Evolutionary conservation across 495 filamentous ascomycete species (phyloP).

Genomic region (Rhypophila decipiens): DNA sequence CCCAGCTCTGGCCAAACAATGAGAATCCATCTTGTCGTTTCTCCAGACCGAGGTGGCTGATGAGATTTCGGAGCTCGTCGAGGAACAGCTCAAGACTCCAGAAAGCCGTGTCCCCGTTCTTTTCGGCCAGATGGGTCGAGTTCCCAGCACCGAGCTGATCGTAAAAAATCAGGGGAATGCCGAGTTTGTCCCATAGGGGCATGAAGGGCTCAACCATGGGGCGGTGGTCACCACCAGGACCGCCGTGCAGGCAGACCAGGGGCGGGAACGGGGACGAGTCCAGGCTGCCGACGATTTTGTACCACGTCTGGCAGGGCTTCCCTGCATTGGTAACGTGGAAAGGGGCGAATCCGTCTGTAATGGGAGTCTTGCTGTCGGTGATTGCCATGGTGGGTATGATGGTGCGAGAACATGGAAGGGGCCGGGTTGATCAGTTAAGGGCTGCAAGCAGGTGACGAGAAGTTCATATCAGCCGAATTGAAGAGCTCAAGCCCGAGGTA

Average conservation of each 20-base stretch:
- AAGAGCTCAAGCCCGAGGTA: too few species aligned
- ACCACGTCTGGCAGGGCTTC: constrained; percentile 1
- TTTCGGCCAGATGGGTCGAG: constrained; percentile 41
- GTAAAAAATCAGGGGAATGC: constrained; percentile 44
- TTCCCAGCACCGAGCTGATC: constrained; percentile 46
- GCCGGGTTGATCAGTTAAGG: too few species aligned
- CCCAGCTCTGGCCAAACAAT: constrained; percentile 45
- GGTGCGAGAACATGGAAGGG: background rate
- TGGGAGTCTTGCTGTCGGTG: background rate
- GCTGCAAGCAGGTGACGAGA: too few species aligned
- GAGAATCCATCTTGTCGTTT: constrained; percentile 23
- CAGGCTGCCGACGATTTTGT: constrained; percentile 3
- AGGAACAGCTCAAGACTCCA: constrained; percentile 38
- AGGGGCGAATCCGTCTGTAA: background rate
- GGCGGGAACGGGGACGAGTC: background rate
- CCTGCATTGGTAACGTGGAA: background rate
- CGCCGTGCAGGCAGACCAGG: constrained; percentile 33
- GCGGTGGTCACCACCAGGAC: constrained; percentile 38
- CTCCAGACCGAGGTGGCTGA: constrained; percentile 30
- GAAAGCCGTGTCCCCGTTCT: constrained; percentile 35
- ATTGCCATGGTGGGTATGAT: background rate
- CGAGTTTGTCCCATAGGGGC: constrained; percentile 21
- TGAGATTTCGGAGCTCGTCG: constrained; percentile 44
- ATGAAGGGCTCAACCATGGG: constrained; percentile 30
- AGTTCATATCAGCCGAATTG: too few species aligned